phyloP scores from a whole-genome alignment of 371 early-diverging fungal genomes.

The Sporodiniella umbellata region DNA sequence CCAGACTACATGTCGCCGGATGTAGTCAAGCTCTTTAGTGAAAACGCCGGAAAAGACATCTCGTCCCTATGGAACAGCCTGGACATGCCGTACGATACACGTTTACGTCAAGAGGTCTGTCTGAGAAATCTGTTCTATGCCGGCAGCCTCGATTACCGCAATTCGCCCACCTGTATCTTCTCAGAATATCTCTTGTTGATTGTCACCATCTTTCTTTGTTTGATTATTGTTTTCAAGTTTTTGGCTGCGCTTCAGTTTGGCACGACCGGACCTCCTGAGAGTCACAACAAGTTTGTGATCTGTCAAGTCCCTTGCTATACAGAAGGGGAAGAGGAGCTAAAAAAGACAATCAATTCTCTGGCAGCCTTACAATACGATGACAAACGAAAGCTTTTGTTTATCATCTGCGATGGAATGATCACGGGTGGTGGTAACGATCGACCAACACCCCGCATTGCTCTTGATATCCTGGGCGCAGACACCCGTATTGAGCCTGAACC shows the following conservation, averaged over 20 bases:
- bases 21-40: slow-evolving; percentile 59
- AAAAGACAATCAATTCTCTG: slow-evolving; percentile 90
- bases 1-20: slow-evolving; percentile 47
- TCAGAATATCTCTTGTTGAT: slow-evolving; percentile 82
- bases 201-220: slow-evolving; percentile 72
- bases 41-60: slow-evolving; percentile 64
- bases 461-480: slow-evolving; percentile 88
- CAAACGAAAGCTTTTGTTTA: slow-evolving; percentile 84
- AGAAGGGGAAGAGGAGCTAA: slow-evolving; percentile 93
- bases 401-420: slow-evolving; percentile 73
- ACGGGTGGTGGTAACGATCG: slow-evolving; percentile 93
- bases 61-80: slow-evolving; percentile 54
- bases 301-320: slow-evolving; percentile 95
- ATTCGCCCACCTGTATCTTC: slow-evolving; percentile 75
- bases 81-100: slow-evolving; percentile 23
- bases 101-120: slow-evolving; percentile 54
- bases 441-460: slow-evolving; percentile 93
- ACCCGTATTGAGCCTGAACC: slow-evolving; percentile 82
- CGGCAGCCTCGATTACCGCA: slow-evolving; percentile 83
- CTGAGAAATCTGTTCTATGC: slow-evolving; percentile 79
- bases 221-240: slow-evolving; percentile 88
- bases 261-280: slow-evolving; percentile 57
- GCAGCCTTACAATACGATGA: slow-evolving; percentile 88
- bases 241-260: slow-evolving; percentile 87
- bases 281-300: slow-evolving; percentile 86